phyloP scores from a whole-genome alignment of 257 asterid genomes.

The Asclepias syriaca region DNA sequence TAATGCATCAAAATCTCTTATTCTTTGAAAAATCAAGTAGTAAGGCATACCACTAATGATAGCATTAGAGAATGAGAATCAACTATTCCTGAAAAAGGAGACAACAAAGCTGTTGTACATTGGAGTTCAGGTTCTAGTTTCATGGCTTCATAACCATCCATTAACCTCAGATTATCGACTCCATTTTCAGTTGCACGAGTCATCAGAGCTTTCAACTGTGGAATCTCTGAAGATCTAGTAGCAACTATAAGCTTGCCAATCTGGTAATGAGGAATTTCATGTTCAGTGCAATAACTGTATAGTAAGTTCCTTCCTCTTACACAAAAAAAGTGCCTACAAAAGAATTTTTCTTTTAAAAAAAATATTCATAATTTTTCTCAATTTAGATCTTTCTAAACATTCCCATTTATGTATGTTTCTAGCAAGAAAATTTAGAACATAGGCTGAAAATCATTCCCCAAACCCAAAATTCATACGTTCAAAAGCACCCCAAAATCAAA shows the following conservation, averaged over 20 bases:
- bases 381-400: background rate
- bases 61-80: slow-evolving; percentile 76
- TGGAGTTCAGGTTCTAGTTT: slow-evolving; percentile 59
- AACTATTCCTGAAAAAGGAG: slow-evolving; percentile 73
- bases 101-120: slow-evolving; percentile 64
- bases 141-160: slow-evolving; percentile 59
- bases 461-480: slow-evolving; percentile 1
- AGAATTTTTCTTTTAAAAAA: background rate
- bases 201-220: slow-evolving; percentile 53
- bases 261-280: slow-evolving; percentile 59
- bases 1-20: slow-evolving; percentile 16
- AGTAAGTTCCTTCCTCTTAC: slow-evolving; percentile 65
- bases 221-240: slow-evolving; percentile 60
- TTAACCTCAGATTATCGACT: slow-evolving; percentile 54
- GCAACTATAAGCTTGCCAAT: slow-evolving; percentile 92
- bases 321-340: slow-evolving; percentile 63
- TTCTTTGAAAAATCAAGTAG: background rate
- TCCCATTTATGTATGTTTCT: background rate
- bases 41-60: slow-evolving; percentile 51
- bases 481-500: background rate
- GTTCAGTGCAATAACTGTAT: slow-evolving; percentile 60
- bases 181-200: slow-evolving; percentile 60
- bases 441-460: background rate
- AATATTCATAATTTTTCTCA: background rate
- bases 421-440: background rate